Conservation (phyloP, 2,329 filamentous ascomycete genomes). For the Fusarium protoensiforme region DNA sequence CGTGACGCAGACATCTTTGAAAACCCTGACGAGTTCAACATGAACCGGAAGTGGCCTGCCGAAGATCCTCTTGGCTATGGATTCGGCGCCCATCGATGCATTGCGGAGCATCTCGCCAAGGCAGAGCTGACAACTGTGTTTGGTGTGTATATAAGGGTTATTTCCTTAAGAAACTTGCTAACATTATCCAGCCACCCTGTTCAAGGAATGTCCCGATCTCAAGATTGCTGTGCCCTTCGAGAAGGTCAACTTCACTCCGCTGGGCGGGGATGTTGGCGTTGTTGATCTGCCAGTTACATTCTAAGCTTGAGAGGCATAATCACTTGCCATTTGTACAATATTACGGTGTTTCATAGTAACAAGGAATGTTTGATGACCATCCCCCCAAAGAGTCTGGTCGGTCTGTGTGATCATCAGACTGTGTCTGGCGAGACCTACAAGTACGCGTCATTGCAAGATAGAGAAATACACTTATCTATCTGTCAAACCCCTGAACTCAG, state of each 20-base stretch:
- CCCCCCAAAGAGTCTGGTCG: fast-evolving
- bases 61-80: conserved; percentile 57
- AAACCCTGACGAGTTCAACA: conserved; percentile 56
- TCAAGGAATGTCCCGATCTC: conserved; percentile 11
- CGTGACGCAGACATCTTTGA: conserved; percentile 57
- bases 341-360: neutral
- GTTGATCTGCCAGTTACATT: conserved; percentile 16
- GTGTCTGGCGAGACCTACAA: neutral
- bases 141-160: neutral
- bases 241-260: conserved; percentile 23
- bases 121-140: conserved; percentile 21
- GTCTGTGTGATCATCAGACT: too few relatives aligned
- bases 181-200: neutral
- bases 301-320: neutral
- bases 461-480: neutral
- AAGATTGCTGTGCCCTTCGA: conserved; percentile 9
- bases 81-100: conserved; percentile 58
- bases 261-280: conserved; percentile 19
- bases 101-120: conserved; percentile 56
- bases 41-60: conserved; percentile 47
- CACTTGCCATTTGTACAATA: neutral
- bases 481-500: neutral
- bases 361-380: neutral
- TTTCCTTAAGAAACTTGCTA: fast-evolving
- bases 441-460: neutral